phyloP scores from a whole-genome alignment of 2,329 filamentous ascomycete species.

The Onygenales sp. region DNA sequence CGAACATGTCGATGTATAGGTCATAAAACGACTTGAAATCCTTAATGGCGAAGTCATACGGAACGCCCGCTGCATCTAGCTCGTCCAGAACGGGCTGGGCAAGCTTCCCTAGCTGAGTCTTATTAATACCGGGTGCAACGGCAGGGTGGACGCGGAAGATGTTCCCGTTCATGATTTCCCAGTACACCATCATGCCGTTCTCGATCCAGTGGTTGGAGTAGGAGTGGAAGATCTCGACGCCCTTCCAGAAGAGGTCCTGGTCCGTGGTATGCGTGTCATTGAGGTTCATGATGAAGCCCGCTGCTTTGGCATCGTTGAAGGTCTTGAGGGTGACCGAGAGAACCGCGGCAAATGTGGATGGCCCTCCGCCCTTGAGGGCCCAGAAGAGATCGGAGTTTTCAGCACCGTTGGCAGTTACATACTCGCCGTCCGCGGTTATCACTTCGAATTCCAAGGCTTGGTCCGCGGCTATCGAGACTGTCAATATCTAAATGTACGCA shows the following conservation, averaged over 20 bases:
- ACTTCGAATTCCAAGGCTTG: slow-evolving; percentile 11
- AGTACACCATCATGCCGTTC: background rate
- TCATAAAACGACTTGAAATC: background rate
- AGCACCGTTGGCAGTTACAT: slow-evolving; percentile 27
- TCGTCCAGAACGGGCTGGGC: background rate
- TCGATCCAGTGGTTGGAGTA: background rate
- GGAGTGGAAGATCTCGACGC: background rate
- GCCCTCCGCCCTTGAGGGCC: slow-evolving; percentile 35
- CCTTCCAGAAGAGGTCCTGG: background rate
- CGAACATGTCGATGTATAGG: background rate
- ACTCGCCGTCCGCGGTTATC: slow-evolving; percentile 29
- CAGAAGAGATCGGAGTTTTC: slow-evolving; percentile 42
- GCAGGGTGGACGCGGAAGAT: background rate
- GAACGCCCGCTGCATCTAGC: background rate
- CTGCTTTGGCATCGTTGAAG: background rate
- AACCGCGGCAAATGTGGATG: background rate
- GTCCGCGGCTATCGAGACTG: background rate
- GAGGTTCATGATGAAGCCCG: background rate
- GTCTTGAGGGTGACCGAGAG: background rate
- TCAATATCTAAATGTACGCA: background rate
- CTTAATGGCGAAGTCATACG: background rate
- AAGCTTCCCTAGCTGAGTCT: background rate
- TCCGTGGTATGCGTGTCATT: background rate
- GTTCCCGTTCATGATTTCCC: background rate
- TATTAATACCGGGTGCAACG: background rate